Base-by-base conservation (phyloP, 2,329 filamentous ascomycete species). In the Pseudocercospora eumusae region DNA sequence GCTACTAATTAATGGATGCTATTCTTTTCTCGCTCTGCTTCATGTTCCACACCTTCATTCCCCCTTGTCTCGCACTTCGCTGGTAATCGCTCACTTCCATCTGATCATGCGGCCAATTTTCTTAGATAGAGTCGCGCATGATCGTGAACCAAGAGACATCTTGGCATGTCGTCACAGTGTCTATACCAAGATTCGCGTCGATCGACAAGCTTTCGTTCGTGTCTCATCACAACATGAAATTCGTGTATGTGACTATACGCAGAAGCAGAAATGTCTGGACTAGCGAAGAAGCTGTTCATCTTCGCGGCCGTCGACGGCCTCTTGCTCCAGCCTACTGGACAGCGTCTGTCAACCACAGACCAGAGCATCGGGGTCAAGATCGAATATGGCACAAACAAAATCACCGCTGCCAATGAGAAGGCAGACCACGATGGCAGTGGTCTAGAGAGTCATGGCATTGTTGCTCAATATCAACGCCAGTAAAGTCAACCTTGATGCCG, bases 241-340 rank as follows among this genome's bases (percentile, higher is more conserved):
- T 33, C 13, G 31, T 33, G 42, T 45, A 18, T 21, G 4, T 8
- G 7, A 9, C 42, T 21, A 6, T 45, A 45, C 18, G 10, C 42
- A 33, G 13, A 21, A 33, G 52, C 20, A 53, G 40, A 45, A 25
- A 95, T 96, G 92, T 88, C 91, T 60, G 83, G 84, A 67, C 80
- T 96, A 64, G 87, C 90, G 62, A 89, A 90, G 74, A 96, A 95
- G 78, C 79, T 96, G 59, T 75, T 92, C 67, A 86, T 96, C 68
- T 73, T 69, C 76, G 91, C 92, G 59, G 87, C 91, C 25, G 85
- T 88, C 58, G 92, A 97, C 72, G 92, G 92, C 61, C 82, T 97
- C 57, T 81, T 96, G 66, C 83, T 97, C 49, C 91, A 95, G 71
- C 88, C 90, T 25, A 79, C 89, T 28, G 82, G 85, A 18, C 73